phyloP scores from a whole-genome alignment of 371 early-diverging fungal species.

The Syncephalastrum racemosum region DNA sequence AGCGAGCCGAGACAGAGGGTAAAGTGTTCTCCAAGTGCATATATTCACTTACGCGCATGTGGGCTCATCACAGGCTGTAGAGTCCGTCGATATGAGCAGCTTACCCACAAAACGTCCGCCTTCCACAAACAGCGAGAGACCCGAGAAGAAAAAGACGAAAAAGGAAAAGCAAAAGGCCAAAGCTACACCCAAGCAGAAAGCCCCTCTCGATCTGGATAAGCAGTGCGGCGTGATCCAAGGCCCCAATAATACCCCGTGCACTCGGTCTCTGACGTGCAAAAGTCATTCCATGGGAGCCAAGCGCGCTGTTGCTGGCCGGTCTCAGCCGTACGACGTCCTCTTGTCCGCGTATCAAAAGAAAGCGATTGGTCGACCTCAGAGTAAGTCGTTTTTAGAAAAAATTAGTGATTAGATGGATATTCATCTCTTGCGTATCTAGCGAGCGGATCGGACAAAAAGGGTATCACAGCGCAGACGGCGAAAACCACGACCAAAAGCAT shows the following conservation, averaged over 20 bases:
- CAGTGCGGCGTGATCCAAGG: constrained; percentile 77
- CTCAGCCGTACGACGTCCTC: constrained; percentile 73
- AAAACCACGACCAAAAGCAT: constrained; percentile 12
- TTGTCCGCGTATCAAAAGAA: constrained; percentile 71
- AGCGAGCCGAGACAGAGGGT: constrained; percentile 9
- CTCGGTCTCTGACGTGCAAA: constrained; percentile 83
- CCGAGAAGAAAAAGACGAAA: constrained; percentile 39
- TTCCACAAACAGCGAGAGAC: constrained; percentile 21
- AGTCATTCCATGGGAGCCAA: constrained; percentile 85
- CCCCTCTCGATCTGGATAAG: constrained; percentile 75
- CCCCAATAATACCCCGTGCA: constrained; percentile 63
- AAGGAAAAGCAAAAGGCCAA: constrained; percentile 35
- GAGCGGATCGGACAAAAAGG: constrained; percentile 5
- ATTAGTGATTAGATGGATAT: not conserved
- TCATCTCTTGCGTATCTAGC: constrained; percentile 5
- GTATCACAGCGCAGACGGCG: not conserved
- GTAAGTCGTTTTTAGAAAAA: constrained; percentile 20
- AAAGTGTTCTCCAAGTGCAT: not conserved
- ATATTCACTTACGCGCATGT: not conserved
- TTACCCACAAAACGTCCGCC: constrained; percentile 20
- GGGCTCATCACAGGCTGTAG: not conserved
- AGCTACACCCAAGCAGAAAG: constrained; percentile 44
- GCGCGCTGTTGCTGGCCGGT: constrained; percentile 74
- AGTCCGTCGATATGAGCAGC: no score
- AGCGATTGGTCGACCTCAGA: constrained; percentile 44